phyloP scores from a whole-genome alignment of 805 yeast species.

The Yamadazyma nakazawae region DNA sequence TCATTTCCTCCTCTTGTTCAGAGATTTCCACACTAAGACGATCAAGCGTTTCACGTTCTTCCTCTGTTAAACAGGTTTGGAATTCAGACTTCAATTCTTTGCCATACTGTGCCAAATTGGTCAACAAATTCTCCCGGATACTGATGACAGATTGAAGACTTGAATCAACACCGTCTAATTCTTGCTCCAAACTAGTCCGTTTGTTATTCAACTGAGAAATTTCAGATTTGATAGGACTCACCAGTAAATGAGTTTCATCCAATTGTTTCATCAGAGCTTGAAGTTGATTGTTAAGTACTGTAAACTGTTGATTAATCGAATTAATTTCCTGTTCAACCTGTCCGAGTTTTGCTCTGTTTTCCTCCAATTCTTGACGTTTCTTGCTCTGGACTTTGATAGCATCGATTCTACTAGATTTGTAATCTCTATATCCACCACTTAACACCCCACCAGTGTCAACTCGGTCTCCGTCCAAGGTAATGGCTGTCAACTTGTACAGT shows the following conservation, averaged over 20 bases:
- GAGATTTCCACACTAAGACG: conserved; percentile 34
- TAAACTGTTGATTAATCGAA: conserved; percentile 50
- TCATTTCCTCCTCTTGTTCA: conserved; percentile 37
- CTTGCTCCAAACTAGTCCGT: conserved; percentile 42
- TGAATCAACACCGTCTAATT: conserved; percentile 30
- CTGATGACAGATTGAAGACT: conserved; percentile 33
- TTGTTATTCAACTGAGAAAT: conserved; percentile 42
- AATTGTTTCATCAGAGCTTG: conserved; percentile 32
- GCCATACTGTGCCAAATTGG: conserved; percentile 42
- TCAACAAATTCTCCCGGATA: conserved; percentile 30
- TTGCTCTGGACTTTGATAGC: conserved; percentile 55
- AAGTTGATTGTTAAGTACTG: conserved; percentile 45
- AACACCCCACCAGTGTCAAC: conserved; percentile 81
- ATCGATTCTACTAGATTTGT: conserved; percentile 64
- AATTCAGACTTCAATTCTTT: conserved; percentile 55
- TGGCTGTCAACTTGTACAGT: conserved; percentile 60
- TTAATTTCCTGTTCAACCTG: conserved; percentile 40
- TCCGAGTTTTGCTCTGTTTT: conserved; percentile 19
- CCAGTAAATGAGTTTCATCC: conserved; percentile 41
- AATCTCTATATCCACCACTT: conserved; percentile 84
- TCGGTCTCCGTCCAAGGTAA: conserved; percentile 90
- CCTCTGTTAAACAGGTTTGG: conserved; percentile 45
- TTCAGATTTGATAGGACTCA: conserved; percentile 44
- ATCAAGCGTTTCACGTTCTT: conserved; percentile 45
- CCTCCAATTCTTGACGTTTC: conserved; percentile 28